Conservation (phyloP, 768 basidiomycete species). For the Rhizopogon vinicolor region DNA sequence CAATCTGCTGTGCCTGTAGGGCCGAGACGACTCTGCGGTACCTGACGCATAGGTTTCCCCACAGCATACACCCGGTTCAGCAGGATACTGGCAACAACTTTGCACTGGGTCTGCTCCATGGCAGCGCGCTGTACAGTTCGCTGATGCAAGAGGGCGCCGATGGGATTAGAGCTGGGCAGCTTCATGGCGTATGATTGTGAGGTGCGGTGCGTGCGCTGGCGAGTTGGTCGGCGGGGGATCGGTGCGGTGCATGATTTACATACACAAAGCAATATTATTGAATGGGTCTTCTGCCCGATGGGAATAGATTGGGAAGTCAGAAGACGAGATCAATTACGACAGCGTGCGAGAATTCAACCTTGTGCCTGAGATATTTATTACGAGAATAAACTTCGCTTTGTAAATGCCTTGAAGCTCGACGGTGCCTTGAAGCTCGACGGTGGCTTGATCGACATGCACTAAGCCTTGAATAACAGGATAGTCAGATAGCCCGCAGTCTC, state of each 20-base stretch:
- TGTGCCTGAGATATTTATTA: too few species aligned
- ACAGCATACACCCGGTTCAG: too few species aligned
- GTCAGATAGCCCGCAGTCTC: too few species aligned
- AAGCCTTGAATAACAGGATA: too few species aligned
- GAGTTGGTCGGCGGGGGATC: conserved; percentile 5
- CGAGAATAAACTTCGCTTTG: too few species aligned
- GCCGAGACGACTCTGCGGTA: conserved; percentile 28
- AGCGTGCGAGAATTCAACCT: conserved; percentile 15
- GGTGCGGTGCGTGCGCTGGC: conserved; percentile 24
- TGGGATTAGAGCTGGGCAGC: conserved; percentile 16
- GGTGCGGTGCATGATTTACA: conserved; percentile 12
- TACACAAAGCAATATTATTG: conserved; percentile 17
- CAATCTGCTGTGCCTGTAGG: conserved; percentile 51
- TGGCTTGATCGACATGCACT: too few species aligned
- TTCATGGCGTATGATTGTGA: conserved; percentile 19
- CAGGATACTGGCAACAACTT: conserved; percentile 58
- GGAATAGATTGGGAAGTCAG: conserved; percentile 10
- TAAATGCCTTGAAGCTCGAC: too few species aligned
- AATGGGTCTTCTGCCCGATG: conserved; percentile 24
- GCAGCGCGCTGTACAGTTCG: conserved; percentile 25
- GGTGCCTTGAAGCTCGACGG: too few species aligned
- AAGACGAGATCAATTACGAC: too few species aligned
- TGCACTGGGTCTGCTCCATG: conserved; percentile 36
- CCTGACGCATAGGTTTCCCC: conserved; percentile 49
- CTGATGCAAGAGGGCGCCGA: conserved; percentile 25